phyloP scores from a whole-genome alignment of 2,329 filamentous ascomycete species.

The Leptoxyphium fumago region DNA sequence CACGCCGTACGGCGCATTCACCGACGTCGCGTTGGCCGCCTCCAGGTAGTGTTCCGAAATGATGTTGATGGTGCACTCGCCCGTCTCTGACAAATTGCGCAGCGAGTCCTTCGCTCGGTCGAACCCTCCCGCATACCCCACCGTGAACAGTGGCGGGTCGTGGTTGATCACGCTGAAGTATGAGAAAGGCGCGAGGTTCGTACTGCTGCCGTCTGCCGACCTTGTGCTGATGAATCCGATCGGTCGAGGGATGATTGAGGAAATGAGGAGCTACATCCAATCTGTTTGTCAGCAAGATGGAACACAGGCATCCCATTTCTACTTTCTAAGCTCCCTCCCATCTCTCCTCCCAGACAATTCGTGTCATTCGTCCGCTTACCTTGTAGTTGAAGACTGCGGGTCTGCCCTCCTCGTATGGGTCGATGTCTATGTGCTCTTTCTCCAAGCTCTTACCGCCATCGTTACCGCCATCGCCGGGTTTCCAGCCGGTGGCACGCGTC shows the following conservation, averaged over 20 bases:
- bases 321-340: not conserved
- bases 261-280: constrained; percentile 50
- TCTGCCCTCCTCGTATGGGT: constrained; percentile 61
- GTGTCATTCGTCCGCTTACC: constrained; percentile 64
- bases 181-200: constrained; percentile 76
- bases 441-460: constrained; percentile 32
- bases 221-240: constrained; percentile 51
- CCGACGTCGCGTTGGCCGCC: constrained; percentile 67
- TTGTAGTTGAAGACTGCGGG: constrained; percentile 71
- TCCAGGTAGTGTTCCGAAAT: constrained; percentile 74
- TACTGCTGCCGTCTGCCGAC: constrained; percentile 44
- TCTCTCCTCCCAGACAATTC: constrained; percentile 9
- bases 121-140: constrained; percentile 44
- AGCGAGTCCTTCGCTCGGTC: constrained; percentile 63
- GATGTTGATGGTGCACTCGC: constrained; percentile 70
- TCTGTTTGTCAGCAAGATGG: constrained; percentile 57
- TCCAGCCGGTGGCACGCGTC: constrained; percentile 51
- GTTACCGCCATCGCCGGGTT: constrained; percentile 52
- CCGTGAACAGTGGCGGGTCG: constrained; percentile 71
- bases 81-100: constrained; percentile 53
- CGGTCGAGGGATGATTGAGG: constrained; percentile 66
- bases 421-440: constrained; percentile 58
- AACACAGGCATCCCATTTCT: constrained; percentile 43
- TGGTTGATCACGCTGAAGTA: constrained; percentile 76
- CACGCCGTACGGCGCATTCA: constrained; percentile 62